phyloP scores from a whole-genome alignment of 108 stramenopile species.

The Heterococcus sp. region DNA sequence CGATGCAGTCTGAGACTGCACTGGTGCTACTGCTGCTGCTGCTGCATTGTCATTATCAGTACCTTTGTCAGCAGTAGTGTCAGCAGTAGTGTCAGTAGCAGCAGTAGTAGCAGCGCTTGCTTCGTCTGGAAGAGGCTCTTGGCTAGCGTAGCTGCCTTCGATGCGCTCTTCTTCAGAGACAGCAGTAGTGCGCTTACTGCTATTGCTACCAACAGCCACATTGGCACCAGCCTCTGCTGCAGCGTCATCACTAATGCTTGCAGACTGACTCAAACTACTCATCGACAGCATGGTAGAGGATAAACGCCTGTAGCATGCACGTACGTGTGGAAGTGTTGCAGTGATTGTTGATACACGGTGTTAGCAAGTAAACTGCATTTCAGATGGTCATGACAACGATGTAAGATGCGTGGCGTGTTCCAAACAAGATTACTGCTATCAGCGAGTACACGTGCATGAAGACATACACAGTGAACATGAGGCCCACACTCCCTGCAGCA shows the following conservation, averaged over 20 bases:
- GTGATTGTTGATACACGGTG: not conserved
- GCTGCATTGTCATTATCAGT: not conserved
- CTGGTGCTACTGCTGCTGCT: not conserved
- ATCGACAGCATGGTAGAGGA: not conserved
- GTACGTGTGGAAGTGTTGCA: not conserved
- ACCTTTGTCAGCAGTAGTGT: not conserved
- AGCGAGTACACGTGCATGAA: not conserved
- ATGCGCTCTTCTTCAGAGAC: not conserved
- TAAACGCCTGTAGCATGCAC: not conserved
- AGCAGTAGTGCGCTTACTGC: too few relatives aligned
- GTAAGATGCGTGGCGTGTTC: not conserved
- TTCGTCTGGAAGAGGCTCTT: not conserved
- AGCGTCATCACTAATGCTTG: not conserved
- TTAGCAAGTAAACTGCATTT: not conserved
- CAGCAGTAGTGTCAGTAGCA: not conserved
- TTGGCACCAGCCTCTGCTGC: not conserved
- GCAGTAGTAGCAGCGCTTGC: not conserved
- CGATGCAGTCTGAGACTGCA: not conserved
- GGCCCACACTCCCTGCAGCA: too few relatives aligned
- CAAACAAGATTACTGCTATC: not conserved
- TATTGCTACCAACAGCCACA: not conserved
- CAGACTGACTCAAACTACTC: not conserved
- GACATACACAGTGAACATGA: too few relatives aligned
- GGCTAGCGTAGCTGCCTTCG: not conserved
- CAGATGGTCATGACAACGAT: not conserved